Evolutionary conservation across 768 basidiomycete species (phyloP), one percentile per base, ranked within the genome.

Genomic region (Rickenella mellea): DNA sequence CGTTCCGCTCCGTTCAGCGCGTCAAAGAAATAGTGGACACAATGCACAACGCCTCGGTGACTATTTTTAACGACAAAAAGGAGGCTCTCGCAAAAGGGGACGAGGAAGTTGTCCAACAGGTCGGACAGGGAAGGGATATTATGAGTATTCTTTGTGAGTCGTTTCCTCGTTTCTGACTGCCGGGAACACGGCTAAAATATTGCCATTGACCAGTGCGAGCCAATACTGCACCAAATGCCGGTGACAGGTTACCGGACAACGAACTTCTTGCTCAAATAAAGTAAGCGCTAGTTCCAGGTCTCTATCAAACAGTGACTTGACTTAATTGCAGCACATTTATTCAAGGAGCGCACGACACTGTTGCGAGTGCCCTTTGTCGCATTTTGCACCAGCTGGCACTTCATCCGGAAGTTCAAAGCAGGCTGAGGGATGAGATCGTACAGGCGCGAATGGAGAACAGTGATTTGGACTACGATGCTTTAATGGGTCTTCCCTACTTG

Each of bases 71-170:
- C 32, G 51, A 60, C 39, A 70, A 70, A 49, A 59, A 65, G 42
- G 46, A 41, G 27, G 60, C 59, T 36, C 31, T 50, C 59, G 28
- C 40, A 17, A 40, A 44, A 24, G 54, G 48, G 12, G 35, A 65
- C 4, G 54, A 57, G 9, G 54, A 55, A 2, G 48, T 56, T 40
- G 10, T 41, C 38, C 35, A 57, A 42, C 43, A 55, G 44, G 45
- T 59, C 47, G 40, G 50, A 28, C 39, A 60, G 53, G 61, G 51
- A n/a, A 74, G 68, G 44, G 73, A 76, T 54, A 67, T 77, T 27
- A 71, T 73, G 42, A 71, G 68, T 44, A 58, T 70, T 26, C 58
- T 77, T 27, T 52, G 74, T 75, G 47, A 51, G 70, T 25, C 27
- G 30, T 15, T 14, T 20, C 47, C 14, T 11, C 22, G 11, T 32